Conservation (phyloP, 345 rosid species). For the Nephelium lappaceum region DNA sequence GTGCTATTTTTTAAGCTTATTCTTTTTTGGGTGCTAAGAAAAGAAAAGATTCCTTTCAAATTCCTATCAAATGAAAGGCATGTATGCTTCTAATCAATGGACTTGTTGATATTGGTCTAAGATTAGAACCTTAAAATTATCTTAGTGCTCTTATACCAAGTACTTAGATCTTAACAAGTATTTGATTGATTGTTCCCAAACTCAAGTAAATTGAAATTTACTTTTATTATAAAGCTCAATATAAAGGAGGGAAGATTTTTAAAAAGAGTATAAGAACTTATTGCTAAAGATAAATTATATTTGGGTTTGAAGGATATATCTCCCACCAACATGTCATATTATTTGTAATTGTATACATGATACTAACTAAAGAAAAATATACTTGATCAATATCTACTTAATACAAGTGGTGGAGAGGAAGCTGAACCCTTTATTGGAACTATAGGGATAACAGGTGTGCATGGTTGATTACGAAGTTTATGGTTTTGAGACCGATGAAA, state of each 20-base stretch:
- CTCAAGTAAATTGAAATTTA: background rate
- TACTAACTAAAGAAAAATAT: background rate
- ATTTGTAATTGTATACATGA: background rate
- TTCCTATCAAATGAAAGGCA: too few relatives aligned
- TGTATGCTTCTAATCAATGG: too few relatives aligned
- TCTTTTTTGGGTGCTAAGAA: too few relatives aligned
- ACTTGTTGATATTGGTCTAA: too few relatives aligned
- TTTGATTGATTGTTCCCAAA: background rate
- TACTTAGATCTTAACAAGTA: too few relatives aligned
- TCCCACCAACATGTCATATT: background rate
- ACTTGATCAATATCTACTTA: background rate
- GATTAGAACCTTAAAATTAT: too few relatives aligned
- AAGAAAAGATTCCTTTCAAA: too few relatives aligned
- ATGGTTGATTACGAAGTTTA: background rate
- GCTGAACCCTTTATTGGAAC: background rate
- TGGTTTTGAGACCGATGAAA: background rate
- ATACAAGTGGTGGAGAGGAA: background rate
- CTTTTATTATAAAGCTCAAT: background rate
- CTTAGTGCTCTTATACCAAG: too few relatives aligned
- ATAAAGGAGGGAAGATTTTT: background rate
- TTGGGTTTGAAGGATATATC: background rate
- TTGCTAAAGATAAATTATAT: background rate
- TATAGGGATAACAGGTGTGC: background rate
- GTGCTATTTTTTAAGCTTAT: too few relatives aligned
- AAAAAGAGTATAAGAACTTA: background rate